A percentile compares a stretch with the other conserved stretches of the same genome.
Evolutionary conservation across 208 protist genomes (phyloP).

Genomic region (Acanthamoeba healyi): DNA sequence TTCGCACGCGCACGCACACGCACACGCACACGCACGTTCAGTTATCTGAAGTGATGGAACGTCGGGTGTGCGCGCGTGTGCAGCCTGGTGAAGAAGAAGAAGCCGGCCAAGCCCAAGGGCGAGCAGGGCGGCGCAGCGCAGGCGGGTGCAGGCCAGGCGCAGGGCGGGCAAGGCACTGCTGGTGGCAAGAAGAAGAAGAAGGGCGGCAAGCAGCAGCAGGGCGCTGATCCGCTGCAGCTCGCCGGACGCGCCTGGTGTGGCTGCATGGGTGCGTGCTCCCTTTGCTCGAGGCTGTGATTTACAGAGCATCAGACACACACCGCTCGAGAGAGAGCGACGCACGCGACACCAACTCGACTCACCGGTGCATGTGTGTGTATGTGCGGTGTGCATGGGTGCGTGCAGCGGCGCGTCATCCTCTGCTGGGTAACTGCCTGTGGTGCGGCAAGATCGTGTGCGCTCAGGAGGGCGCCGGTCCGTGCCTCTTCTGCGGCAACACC

Average conservation of each 20-base stretch:
- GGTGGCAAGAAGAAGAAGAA: neutral
- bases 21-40: no score
- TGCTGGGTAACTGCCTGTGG: constrained; percentile 45
- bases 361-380: no score
- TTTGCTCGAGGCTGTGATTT: no score
- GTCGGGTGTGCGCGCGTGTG: no score
- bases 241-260: neutral
- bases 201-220: neutral
- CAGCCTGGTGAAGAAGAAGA: constrained; percentile 43
- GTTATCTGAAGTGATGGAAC: no score
- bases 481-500: constrained; percentile 21
- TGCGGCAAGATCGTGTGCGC: constrained; percentile 65
- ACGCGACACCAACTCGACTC: no score
- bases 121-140: no score
- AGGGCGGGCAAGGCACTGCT: neutral
- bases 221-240: neutral
- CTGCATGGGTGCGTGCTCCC: constrained; percentile 50
- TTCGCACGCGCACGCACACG: no score
- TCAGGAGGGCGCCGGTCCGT: constrained; percentile 30
- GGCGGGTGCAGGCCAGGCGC: neutral
- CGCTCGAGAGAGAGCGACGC: no score
- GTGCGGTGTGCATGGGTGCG: neutral
- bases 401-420: neutral
- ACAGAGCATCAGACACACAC: no score
- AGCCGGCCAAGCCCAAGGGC: neutral